Conservation (phyloP, 2,329 filamentous ascomycete genomes). For the Fusarium coffeatum region DNA sequence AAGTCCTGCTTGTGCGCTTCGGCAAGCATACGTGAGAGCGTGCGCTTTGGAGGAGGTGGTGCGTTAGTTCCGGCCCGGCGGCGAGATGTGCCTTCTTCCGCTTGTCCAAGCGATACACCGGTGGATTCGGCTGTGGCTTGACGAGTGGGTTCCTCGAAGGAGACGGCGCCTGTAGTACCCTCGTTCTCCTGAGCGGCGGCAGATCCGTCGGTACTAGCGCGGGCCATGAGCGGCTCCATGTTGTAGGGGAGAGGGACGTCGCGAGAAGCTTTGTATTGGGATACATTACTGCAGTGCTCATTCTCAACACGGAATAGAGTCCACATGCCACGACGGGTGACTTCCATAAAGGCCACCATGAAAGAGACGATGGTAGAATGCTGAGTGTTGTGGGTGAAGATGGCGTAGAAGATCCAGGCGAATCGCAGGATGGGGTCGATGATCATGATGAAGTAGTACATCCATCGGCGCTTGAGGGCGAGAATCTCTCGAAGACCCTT, state of each 20-base stretch:
- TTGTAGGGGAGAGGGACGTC: slow-evolving; percentile 89
- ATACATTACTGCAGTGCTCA: slow-evolving; percentile 94
- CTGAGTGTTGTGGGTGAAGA: slow-evolving; percentile 82
- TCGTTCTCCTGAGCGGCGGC: slow-evolving; percentile 14
- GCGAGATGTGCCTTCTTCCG: slow-evolving; percentile 44
- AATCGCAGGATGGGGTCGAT: slow-evolving; percentile 88
- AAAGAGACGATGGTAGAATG: slow-evolving; percentile 88
- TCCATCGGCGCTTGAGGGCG: slow-evolving; percentile 81
- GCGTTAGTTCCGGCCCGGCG: slow-evolving; percentile 52
- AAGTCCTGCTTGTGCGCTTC: slow-evolving; percentile 92
- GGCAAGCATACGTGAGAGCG: slow-evolving; percentile 75
- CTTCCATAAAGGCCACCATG: slow-evolving; percentile 79
- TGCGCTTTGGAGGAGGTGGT: slow-evolving; percentile 38
- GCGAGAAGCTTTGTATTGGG: slow-evolving; percentile 87
- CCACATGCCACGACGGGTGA: slow-evolving; percentile 90
- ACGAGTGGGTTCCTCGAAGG: slow-evolving; percentile 21
- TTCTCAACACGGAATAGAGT: slow-evolving; percentile 95
- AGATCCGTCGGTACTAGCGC: slow-evolving; percentile 52
- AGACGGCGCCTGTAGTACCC: neutral
- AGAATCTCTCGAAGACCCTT: slow-evolving; percentile 80
- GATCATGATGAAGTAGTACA: slow-evolving; percentile 88
- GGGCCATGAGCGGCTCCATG: slow-evolving; percentile 61
- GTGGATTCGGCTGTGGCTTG: slow-evolving; percentile 37
- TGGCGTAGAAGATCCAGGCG: slow-evolving; percentile 93
- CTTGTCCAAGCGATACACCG: slow-evolving; percentile 29